A percentile compares a stretch with the other conserved stretches of the same genome.
Conservation (phyloP, 306 rosid genomes). For the Cyclanthera cordifolia region DNA sequence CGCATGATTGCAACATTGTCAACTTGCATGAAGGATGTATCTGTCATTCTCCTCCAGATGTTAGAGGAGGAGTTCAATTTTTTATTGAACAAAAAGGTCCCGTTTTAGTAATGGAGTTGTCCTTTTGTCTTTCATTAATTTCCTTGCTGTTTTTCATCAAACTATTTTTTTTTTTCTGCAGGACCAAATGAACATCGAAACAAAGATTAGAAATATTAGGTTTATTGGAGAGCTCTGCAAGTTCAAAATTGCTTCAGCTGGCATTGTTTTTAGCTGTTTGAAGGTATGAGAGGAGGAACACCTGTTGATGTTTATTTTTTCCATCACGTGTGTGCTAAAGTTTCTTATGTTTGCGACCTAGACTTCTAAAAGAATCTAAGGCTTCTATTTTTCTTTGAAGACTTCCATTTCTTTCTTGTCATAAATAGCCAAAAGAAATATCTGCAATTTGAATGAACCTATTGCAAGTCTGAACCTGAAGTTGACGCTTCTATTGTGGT, state of each 20-base stretch:
- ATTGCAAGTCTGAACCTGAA: not conserved
- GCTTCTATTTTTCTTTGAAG: not conserved
- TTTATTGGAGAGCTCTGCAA: constrained; percentile 99
- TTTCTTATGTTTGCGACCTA: not conserved
- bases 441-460: not conserved
- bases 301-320: not conserved
- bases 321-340: not conserved
- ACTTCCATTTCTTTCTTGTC: not conserved
- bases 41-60: constrained; percentile 72
- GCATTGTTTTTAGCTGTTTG: constrained; percentile 89
- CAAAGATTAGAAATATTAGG: constrained; percentile 92
- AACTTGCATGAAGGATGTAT: constrained; percentile 94
- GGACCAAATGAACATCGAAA: constrained; percentile 99
- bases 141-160: not conserved
- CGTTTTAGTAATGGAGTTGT: not conserved
- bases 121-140: not conserved
- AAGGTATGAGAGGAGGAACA: constrained; percentile 43
- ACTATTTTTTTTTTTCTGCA: constrained; percentile 16
- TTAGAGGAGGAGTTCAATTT: constrained; percentile 95
- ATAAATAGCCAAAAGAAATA: not conserved
- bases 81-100: constrained; percentile 91
- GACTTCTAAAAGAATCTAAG: not conserved
- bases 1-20: constrained; percentile 96
- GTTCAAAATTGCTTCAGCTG: constrained; percentile 76
- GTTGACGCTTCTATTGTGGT: not conserved